A percentile compares a stretch with the other conserved stretches of the same genome.
Evolutionary conservation across 2,329 filamentous ascomycete species (phyloP).

Genomic region (Alternaria gaisen): DNA sequence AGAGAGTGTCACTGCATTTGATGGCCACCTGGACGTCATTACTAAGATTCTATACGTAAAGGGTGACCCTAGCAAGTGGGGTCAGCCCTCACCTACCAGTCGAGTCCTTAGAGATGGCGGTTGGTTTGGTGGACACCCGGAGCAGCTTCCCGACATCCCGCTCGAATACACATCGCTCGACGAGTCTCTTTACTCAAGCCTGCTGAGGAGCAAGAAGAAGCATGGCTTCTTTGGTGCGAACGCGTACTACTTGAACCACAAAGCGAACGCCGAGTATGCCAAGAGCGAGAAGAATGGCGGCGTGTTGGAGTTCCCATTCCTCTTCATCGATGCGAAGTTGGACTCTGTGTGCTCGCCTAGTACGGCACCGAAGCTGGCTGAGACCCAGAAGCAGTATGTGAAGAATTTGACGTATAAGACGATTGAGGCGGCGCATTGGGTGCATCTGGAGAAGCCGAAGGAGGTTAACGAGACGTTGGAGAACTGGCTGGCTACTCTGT

Average conservation of each 20-base stretch:
- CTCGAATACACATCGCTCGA: slow-evolving; percentile 39
- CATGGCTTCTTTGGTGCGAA: slow-evolving; percentile 53
- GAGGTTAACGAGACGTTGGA: slow-evolving; percentile 35
- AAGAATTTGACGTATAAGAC: slow-evolving; percentile 55
- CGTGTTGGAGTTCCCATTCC: slow-evolving; percentile 45
- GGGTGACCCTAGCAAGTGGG: slow-evolving; percentile 31
- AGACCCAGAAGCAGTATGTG: slow-evolving; percentile 47
- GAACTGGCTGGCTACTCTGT: slow-evolving; percentile 30
- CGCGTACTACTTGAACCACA: slow-evolving; percentile 57
- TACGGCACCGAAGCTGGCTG: slow-evolving; percentile 43
- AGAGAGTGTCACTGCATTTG: slow-evolving; percentile 29
- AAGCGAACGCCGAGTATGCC: slow-evolving; percentile 54
- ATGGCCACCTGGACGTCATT: slow-evolving; percentile 31
- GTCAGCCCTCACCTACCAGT: slow-evolving; percentile 36
- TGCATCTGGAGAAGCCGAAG: slow-evolving; percentile 37
- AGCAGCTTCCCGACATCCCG: slow-evolving; percentile 43
- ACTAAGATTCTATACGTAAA: slow-evolving; percentile 36
- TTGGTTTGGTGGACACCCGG: slow-evolving; percentile 42
- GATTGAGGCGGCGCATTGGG: slow-evolving; percentile 51
- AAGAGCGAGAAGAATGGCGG: slow-evolving; percentile 50
- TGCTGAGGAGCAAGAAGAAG: slow-evolving; percentile 50
- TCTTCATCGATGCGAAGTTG: slow-evolving; percentile 53
- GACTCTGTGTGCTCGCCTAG: slow-evolving; percentile 49
- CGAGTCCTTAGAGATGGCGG: slow-evolving; percentile 35
- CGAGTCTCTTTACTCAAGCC: slow-evolving; percentile 35